Percentiles rank a stretch among this genome's conserved stretches.
Evolutionary conservation across 345 rosid species (phyloP).

Genomic region (Hibiscus tridactylites): DNA sequence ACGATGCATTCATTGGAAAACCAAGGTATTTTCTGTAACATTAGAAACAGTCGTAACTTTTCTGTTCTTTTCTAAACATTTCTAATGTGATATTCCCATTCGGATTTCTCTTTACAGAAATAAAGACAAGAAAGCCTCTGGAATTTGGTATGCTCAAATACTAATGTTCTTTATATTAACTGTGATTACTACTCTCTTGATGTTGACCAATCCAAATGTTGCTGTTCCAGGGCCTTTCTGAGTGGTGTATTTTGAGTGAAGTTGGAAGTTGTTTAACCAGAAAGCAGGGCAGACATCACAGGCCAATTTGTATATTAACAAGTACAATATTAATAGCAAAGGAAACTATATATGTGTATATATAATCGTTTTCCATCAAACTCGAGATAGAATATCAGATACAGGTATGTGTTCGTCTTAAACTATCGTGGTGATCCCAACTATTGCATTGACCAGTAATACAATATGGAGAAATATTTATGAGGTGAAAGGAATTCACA

Average conservation of each 20-base stretch:
- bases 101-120: conserved; percentile 26
- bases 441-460: neutral
- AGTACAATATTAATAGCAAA: neutral
- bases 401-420: neutral
- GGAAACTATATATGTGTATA: neutral
- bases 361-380: neutral
- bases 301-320: neutral
- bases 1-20: conserved; percentile 67
- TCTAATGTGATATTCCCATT: neutral
- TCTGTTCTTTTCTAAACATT: neutral
- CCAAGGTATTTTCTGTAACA: conserved; percentile 30
- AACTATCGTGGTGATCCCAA: neutral
- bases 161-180: neutral
- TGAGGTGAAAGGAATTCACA: neutral
- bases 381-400: neutral
- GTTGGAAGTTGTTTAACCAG: neutral
- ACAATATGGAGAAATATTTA: neutral
- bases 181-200: neutral
- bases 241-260: conserved; percentile 37
- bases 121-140: conserved; percentile 46
- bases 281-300: neutral
- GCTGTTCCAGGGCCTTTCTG: conserved; percentile 50
- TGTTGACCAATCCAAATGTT: neutral
- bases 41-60: neutral
- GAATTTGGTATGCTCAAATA: conserved; percentile 46